phyloP scores from a whole-genome alignment of 495 filamentous ascomycete species.

The Halenospora varia region DNA sequence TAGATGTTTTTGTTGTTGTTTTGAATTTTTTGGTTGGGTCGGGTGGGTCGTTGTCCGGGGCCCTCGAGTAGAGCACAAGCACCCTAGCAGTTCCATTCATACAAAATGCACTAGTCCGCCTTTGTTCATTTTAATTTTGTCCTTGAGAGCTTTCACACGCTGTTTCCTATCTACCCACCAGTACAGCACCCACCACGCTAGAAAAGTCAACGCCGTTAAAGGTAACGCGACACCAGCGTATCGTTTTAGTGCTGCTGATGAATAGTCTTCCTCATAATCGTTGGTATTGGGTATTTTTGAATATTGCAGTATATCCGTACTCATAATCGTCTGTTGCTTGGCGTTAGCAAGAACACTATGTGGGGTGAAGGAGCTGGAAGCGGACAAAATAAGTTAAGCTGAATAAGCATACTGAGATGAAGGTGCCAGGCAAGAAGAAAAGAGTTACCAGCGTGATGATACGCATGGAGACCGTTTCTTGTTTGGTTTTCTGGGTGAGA shows the following conservation, averaged over 20 bases:
- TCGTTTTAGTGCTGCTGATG: conserved; percentile 14
- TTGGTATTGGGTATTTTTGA: conserved; percentile 5
- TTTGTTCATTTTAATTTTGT: no score
- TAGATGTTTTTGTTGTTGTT: no score
- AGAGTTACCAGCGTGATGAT: conserved; percentile 40
- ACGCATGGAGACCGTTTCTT: conserved; percentile 35
- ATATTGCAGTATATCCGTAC: conserved; percentile 28
- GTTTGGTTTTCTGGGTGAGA: conserved; percentile 28
- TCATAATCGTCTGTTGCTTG: conserved; percentile 27
- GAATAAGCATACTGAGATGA: conserved; percentile 33
- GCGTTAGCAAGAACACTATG: not conserved
- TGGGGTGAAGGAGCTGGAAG: not conserved
- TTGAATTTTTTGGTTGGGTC: no score
- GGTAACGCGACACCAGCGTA: conserved; percentile 19
- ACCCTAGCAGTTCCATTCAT: no score
- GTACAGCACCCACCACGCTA: not conserved
- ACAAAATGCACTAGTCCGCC: no score
- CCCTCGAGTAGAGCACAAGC: no score
- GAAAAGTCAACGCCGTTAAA: conserved; percentile 11
- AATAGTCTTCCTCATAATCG: conserved; percentile 4
- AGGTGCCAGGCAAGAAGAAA: conserved; percentile 41
- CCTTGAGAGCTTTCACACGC: no score
- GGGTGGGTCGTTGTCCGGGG: no score
- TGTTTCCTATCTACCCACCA: no score
- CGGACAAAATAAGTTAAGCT: not conserved